Evolutionary conservation across 306 rosid species (phyloP).

Genomic region (Quercus cerris): DNA sequence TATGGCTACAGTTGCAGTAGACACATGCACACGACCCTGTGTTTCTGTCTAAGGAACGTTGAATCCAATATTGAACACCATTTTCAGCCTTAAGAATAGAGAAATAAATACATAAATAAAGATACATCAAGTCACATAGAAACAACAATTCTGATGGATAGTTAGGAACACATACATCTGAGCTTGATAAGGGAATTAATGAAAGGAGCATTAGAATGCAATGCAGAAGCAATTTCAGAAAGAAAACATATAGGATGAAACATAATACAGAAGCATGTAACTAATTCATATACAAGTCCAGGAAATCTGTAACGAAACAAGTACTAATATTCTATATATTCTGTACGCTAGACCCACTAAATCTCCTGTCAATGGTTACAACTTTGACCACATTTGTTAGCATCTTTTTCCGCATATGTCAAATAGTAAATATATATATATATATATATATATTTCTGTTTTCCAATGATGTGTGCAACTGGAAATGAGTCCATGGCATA

Average conservation of each 20-base stretch:
- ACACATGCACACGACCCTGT: slow-evolving; percentile 95
- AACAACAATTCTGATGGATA: slow-evolving; percentile 3
- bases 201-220: slow-evolving; percentile 20
- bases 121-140: background rate
- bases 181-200: slow-evolving; percentile 43
- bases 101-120: slow-evolving; percentile 7
- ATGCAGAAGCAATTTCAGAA: slow-evolving; percentile 18
- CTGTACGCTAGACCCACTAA: background rate
- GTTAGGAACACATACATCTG: slow-evolving; percentile 48
- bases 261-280: background rate
- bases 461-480: background rate
- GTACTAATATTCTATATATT: slow-evolving; percentile 4
- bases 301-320: background rate
- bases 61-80: slow-evolving; percentile 90
- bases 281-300: slow-evolving; percentile 16
- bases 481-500: slow-evolving; percentile 5
- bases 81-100: slow-evolving; percentile 71
- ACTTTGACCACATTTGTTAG: background rate
- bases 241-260: background rate
- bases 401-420: background rate
- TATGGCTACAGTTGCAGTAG: slow-evolving; percentile 96
- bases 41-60: slow-evolving; percentile 96
- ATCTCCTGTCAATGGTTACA: background rate
- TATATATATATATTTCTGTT: background rate
- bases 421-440: background rate